A percentile compares a stretch with the other conserved stretches of the same genome.
phyloP scores from a whole-genome alignment of 108 stramenopile species.

The Pelagomonas calceolata region DNA sequence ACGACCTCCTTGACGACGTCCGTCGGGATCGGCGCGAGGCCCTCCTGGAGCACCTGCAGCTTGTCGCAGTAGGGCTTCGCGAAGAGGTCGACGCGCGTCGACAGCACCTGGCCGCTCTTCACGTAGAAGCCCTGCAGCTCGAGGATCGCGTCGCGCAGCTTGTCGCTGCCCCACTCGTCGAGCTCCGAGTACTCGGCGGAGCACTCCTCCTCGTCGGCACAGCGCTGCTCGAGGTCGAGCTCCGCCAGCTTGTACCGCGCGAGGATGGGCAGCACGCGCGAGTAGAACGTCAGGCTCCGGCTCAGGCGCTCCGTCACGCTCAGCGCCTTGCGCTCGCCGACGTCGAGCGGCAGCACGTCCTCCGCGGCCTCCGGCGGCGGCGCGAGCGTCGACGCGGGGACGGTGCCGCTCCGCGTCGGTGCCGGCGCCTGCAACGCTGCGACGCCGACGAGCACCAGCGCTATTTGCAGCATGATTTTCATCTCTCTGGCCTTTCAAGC shows the following conservation, averaged over 20 bases:
- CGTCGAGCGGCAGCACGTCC: no score
- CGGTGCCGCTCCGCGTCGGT: no score
- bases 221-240: neutral
- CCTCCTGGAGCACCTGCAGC: constrained; percentile 59
- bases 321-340: neutral
- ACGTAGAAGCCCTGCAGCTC: constrained; percentile 77
- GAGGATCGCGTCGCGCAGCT: constrained; percentile 42
- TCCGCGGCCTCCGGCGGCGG: no score
- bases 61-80: constrained; percentile 52
- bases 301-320: neutral
- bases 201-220: neutral
- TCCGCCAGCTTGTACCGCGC: constrained; percentile 4
- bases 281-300: constrained; percentile 5
- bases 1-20: constrained; percentile 51
- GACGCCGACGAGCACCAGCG: no score
- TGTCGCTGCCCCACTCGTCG: constrained; percentile 20
- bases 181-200: neutral
- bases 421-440: no score
- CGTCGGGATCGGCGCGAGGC: constrained; percentile 56
- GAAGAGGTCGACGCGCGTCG: constrained; percentile 44
- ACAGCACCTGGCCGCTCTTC: constrained; percentile 80
- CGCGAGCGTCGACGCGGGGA: no score
- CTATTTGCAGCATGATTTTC: no score
- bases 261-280: constrained; percentile 1
- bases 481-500: no score